Conservation (phyloP, 78 protist genomes). For the Dictyostelium purpureum region DNA sequence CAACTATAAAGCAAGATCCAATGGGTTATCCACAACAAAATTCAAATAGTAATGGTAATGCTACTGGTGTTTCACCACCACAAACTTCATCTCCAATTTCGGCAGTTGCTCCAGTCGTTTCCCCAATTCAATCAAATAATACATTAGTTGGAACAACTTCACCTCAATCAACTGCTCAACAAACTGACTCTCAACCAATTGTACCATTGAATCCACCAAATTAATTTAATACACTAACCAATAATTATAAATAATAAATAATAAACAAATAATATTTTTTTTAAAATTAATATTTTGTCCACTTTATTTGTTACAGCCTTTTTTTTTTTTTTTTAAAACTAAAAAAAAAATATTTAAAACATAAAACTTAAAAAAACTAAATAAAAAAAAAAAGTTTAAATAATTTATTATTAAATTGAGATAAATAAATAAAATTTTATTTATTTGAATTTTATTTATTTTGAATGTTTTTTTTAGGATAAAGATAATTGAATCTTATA, state of each 20-base stretch:
- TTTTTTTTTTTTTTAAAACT: too few relatives aligned
- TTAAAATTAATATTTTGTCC: too few relatives aligned
- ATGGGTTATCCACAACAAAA: neutral
- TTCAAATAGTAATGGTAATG: neutral
- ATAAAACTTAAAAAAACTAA: neutral
- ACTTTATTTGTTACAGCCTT: too few relatives aligned
- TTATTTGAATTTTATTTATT: neutral
- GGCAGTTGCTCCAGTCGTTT: neutral
- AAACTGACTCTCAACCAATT: neutral
- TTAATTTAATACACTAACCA: too few relatives aligned
- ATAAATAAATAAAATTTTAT: neutral
- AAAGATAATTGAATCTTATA: too few relatives aligned
- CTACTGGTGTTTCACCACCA: conserved; percentile 1
- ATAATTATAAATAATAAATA: neutral
- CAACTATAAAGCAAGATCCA: neutral
- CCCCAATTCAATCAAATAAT: neutral
- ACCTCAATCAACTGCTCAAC: neutral
- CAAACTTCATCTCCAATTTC: conserved; percentile 6
- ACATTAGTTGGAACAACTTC: neutral
- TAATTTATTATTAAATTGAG: neutral
- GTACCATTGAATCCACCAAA: conserved; percentile 18
- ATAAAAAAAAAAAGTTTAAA: neutral
- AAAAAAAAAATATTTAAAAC: neutral
- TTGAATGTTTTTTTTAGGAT: neutral
- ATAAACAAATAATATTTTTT: neutral